Evolutionary conservation across 139 green algal genomes (phyloP), one percentile per base, ranked within the genome.

Genomic region (Edaphochlamys debaryana): DNA sequence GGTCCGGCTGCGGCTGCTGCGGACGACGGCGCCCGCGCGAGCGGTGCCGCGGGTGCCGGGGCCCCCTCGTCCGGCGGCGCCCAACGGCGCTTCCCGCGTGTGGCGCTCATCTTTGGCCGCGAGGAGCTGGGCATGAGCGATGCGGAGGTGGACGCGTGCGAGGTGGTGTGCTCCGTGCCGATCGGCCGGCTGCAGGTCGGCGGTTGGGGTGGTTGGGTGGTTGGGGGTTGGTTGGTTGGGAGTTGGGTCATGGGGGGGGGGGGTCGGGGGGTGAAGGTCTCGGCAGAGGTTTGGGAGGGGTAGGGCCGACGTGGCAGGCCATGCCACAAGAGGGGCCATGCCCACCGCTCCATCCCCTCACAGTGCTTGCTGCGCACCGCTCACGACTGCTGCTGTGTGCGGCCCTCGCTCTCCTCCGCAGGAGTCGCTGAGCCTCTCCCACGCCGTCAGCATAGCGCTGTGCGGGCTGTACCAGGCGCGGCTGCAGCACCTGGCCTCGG

Each of bases 101-200:
- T 95, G 25, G 92, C 86, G 22, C 85, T 95, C 27, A 89, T 95
- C 67, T 95, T 94, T 85, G 92, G 92, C 0, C 73, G 92, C 15
- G 92, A 95, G 71, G 92, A 95, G 70, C 78, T 87, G 71, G 92
- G 92, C 2, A 69, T 95, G 54, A 70, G 69, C 23, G 87, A 92
- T n/a, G 88, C 87, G 29, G 92, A 95, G 71, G 80, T 95, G 32
- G 88, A 81, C 3, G 62, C 74, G 34, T 95, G 92, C 72, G 87
- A 92, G 52, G 66, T 88, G 32, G 84, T 73, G 0, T 94, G 91
- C 60, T 80, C 73, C 68, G 92, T 95, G 20, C 88, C 90, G 37
- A 95, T 82, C 34, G 76, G 76, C 22, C 25, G 76, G 22, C 76
- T 82, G 76, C 76, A 82, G 76, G 76, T 82, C 41, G 3, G 60